Base-by-base conservation (phyloP, 2,329 filamentous ascomycete species). In the Ophiostoma sp. region DNA sequence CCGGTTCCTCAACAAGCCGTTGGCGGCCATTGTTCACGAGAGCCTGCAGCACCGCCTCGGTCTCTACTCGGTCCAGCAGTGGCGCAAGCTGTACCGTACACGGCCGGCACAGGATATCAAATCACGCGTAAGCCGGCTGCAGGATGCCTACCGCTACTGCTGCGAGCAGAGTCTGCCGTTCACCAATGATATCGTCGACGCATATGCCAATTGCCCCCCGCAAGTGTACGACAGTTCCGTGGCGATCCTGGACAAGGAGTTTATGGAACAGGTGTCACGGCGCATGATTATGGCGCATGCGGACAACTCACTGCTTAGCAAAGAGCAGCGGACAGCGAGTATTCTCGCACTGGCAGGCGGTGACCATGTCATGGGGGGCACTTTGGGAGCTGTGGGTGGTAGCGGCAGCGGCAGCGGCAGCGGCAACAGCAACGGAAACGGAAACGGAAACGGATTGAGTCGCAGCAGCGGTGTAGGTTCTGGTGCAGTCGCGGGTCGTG, bases 1-100 rank as follows among this genome's bases (percentile, higher is more conserved):
- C 69, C 73, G 73, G n/a, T 74, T 76, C 48, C 64, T 73, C 70
- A 70, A 72, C 69, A 27, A 27, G 5, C 64, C 44, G 23, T 20
- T 75, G 27, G 62, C 67, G 3, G 33, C 36, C 13, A 44, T 74
- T 6, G 69, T 68, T 52, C 69, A 74, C 60, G 74, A 76, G 69
- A 75, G 73, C 71, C 71, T 75, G 36, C 70, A 73, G 52, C 73
- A 75, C 70, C 73, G 73, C 3, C 71, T 74, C 8, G 69, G 72
- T 57, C 74, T 74, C 23, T 74, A 75, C 71, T 72, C 73, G 48
- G 60, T 62, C 36, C 72, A 73, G 57, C 70, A 74, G 71, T 74
- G 72, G 73, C 70, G 71, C 68, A 74, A 72, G 54, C 70, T 74
- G 31, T 74, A 74, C 70, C 71, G 72, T 57, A 73, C 69, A 11